Percentiles rank a stretch among this genome's conserved stretches.
phyloP scores from a whole-genome alignment of 2,329 filamentous ascomycete genomes.

The Didymella arachidicola region DNA sequence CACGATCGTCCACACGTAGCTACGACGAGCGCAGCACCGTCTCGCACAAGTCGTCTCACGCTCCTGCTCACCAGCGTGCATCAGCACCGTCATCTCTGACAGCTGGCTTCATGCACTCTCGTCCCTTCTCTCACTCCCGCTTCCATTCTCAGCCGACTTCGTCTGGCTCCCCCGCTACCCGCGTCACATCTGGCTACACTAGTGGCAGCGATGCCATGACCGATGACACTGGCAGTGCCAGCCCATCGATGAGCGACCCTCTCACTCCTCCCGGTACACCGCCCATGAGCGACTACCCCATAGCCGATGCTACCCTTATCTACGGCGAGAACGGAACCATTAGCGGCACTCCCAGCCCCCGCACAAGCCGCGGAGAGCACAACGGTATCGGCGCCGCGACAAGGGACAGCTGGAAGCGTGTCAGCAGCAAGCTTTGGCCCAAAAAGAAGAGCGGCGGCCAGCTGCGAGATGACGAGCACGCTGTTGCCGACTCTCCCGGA shows the following conservation, averaged over 20 bases:
- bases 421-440: constrained; percentile 53
- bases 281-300: constrained; percentile 66
- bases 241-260: constrained; percentile 62
- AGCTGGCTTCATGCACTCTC: constrained; percentile 48
- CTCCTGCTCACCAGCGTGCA: constrained; percentile 47
- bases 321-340: constrained; percentile 46
- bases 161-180: constrained; percentile 39
- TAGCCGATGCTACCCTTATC: constrained; percentile 47
- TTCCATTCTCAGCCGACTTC: constrained; percentile 50
- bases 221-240: constrained; percentile 70
- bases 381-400: constrained; percentile 47
- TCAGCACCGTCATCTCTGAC: constrained; percentile 52
- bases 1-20: constrained; percentile 51
- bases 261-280: constrained; percentile 82
- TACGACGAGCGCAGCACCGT: constrained; percentile 52
- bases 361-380: constrained; percentile 49
- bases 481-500: constrained; percentile 38
- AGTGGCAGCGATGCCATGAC: constrained; percentile 56
- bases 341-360: constrained; percentile 49
- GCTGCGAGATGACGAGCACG: constrained; percentile 48
- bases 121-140: constrained; percentile 47
- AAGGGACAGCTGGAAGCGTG: constrained; percentile 51
- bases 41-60: constrained; percentile 41
- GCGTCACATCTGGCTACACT: constrained; percentile 48
- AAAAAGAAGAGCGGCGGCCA: constrained; percentile 50